phyloP scores from a whole-genome alignment of 805 yeast genomes.

The Suhomyces sp. region DNA sequence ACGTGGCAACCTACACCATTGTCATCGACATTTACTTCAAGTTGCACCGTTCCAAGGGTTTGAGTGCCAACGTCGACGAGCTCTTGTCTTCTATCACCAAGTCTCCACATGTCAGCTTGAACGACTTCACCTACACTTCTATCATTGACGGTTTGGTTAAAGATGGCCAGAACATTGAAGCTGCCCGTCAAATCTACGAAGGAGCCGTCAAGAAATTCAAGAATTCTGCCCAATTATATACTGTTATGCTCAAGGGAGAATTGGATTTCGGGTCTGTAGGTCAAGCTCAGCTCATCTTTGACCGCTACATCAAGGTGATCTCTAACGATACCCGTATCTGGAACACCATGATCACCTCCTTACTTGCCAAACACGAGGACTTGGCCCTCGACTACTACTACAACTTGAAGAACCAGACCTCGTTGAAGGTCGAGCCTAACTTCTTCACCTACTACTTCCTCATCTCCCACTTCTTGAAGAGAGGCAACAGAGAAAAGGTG shows the following conservation, averaged over 20 bases:
- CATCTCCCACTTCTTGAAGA: slow-evolving; percentile 35
- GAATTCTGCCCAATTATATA: slow-evolving; percentile 37
- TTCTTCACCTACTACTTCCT: slow-evolving; percentile 48
- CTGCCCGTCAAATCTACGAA: slow-evolving; percentile 52
- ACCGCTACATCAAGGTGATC: slow-evolving; percentile 32
- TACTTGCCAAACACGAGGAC: slow-evolving; percentile 28
- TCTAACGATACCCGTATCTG: slow-evolving; percentile 37
- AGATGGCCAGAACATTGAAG: slow-evolving; percentile 42
- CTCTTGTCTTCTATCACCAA: slow-evolving; percentile 42
- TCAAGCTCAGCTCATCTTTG: slow-evolving; percentile 31
- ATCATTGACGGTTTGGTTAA: slow-evolving; percentile 53
- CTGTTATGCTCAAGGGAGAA: slow-evolving; percentile 49
- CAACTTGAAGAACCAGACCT: slow-evolving; percentile 25
- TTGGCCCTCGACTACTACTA: slow-evolving; percentile 42
- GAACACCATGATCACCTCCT: slow-evolving; percentile 37
- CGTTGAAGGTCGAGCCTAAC: slow-evolving; percentile 37
- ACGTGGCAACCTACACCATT: slow-evolving; percentile 60
- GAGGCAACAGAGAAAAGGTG: slow-evolving; percentile 28
- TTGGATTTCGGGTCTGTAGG: slow-evolving; percentile 36
- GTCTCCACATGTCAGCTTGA: slow-evolving; percentile 29
- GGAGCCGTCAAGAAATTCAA: slow-evolving; percentile 33
- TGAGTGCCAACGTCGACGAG: slow-evolving; percentile 37
- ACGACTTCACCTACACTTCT: slow-evolving; percentile 47
- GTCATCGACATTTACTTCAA: slow-evolving; percentile 55
- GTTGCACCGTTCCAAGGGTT: slow-evolving; percentile 40